A percentile compares a stretch with the other conserved stretches of the same genome.
These are phyloP conservation scores for Cordyceps sp. DNA, from an alignment of 2,329 filamentous ascomycete species.

Conservation along the genomic window DNA sequence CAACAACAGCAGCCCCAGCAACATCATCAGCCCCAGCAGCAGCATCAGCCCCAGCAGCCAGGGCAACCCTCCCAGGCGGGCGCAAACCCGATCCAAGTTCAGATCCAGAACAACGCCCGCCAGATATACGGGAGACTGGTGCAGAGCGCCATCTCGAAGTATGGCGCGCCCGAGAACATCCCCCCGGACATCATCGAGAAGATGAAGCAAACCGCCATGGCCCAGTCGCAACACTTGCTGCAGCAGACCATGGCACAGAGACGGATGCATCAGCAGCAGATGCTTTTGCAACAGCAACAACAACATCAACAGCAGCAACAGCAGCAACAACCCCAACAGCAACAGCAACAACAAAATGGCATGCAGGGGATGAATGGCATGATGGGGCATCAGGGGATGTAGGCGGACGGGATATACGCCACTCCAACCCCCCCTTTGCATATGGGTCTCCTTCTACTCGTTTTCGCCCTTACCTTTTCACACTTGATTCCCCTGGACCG, in stretches of 20 bases:
- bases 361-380: conserved; percentile 38
- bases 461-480: neutral
- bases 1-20: conserved; percentile 11
- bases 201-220: conserved; percentile 24
- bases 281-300: conserved; percentile 18
- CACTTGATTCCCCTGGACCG: too few relatives aligned
- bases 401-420: conserved; percentile 6
- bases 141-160: conserved; percentile 14
- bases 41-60: conserved; percentile 10
- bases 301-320: conserved; percentile 14
- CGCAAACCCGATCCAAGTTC: conserved; percentile 12
- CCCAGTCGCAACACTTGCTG: conserved; percentile 20
- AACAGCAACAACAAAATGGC: conserved; percentile 20
- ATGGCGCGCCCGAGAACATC: conserved; percentile 25
- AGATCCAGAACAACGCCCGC: conserved; percentile 16
- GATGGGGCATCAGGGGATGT: conserved; percentile 35
- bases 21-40: conserved; percentile 12
- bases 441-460: too few relatives aligned
- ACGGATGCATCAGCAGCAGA: conserved; percentile 16
- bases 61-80: conserved; percentile 16
- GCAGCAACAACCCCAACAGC: conserved; percentile 14
- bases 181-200: conserved; percentile 26
- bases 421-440: too few relatives aligned
- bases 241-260: conserved; percentile 15
- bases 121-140: conserved; percentile 23